phyloP scores from a whole-genome alignment of 805 yeast genomes.

The Lipomyces sp. region DNA sequence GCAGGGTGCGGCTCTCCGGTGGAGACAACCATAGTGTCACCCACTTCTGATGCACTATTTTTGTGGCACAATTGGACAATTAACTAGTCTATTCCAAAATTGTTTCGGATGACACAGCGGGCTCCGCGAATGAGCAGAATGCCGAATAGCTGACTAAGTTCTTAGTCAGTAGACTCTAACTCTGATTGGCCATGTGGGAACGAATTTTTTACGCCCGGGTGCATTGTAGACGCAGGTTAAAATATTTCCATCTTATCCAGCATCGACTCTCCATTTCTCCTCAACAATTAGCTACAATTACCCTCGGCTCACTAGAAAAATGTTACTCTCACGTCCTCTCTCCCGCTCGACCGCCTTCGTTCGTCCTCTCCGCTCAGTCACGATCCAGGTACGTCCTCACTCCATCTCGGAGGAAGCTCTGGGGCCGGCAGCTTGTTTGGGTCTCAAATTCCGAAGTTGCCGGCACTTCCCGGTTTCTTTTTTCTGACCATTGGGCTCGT shows the following conservation, averaged over 20 bases:
- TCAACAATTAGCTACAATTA: not conserved
- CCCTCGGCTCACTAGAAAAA: not conserved
- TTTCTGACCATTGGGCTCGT: not conserved
- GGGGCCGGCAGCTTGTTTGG: not conserved
- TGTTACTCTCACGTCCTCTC: not conserved
- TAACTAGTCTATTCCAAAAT: not conserved
- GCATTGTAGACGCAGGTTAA: not conserved
- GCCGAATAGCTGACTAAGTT: not conserved
- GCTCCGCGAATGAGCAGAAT: not conserved
- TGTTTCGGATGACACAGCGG: not conserved
- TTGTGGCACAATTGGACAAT: not conserved
- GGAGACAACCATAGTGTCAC: too few species aligned
- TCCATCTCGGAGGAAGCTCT: not conserved
- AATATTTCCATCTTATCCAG: not conserved
- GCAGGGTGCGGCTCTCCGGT: too few species aligned
- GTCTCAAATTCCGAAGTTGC: not conserved
- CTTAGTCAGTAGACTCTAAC: not conserved
- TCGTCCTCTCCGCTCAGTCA: constrained; percentile 4
- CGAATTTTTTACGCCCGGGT: not conserved
- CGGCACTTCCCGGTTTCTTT: not conserved
- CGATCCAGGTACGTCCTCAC: constrained; percentile 5
- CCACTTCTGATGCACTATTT: not conserved
- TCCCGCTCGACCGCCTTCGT: not conserved
- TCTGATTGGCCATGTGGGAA: not conserved
- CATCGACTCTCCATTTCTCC: not conserved